Base-by-base conservation (phyloP, 1,284 basidiomycete species). In the Fomes fomentarius region DNA sequence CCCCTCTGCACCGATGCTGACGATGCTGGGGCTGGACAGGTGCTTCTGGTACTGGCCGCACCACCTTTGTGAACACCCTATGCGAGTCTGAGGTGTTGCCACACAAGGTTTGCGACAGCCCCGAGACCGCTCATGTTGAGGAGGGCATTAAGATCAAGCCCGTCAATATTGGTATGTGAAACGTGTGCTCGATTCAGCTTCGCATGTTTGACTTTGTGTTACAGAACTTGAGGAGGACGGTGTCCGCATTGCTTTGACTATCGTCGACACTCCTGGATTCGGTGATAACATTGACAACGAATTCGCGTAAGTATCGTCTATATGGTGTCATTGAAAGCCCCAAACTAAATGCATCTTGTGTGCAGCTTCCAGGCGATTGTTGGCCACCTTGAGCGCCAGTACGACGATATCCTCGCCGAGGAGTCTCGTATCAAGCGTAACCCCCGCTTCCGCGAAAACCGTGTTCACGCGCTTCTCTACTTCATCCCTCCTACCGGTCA, bases 371-470 rank as follows among this genome's bases (percentile, higher is more conserved):
- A 93, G 69, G 96, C 98, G 74, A 99, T 99, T 64, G 90, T 96
- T 52, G 93, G 93, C 59, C 88, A 99, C 77, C 89, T 99, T 60
- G 97, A 99, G 74, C 90, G 96, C 58, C 96, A 99, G 85, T 99
- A 99, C 77, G 97, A 99, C 65, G 96, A 99, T 68, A 98, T 99
- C 72, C 82, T 99, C 60, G 95, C 96, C 10, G 96, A 99, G 74
- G 97, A 99, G 78, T 96, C 94, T 59, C 87, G 97, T 69, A 99
- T 99, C 80, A 99, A 98, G 80, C 96, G 97, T 83, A 98, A 98
- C 78, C 96, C 96, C 22, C 91, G 97, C 61, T 99, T 98, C 85
- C 88, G 95, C 70, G 97, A 99, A 77, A 98, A 98, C 80, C 84
- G 95, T 62, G 85, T 96, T 12, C 97, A 99, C 67, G 96, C 94